Base-by-base conservation (phyloP, 1,284 basidiomycete species). In the Gastroboletus turbinatus region DNA sequence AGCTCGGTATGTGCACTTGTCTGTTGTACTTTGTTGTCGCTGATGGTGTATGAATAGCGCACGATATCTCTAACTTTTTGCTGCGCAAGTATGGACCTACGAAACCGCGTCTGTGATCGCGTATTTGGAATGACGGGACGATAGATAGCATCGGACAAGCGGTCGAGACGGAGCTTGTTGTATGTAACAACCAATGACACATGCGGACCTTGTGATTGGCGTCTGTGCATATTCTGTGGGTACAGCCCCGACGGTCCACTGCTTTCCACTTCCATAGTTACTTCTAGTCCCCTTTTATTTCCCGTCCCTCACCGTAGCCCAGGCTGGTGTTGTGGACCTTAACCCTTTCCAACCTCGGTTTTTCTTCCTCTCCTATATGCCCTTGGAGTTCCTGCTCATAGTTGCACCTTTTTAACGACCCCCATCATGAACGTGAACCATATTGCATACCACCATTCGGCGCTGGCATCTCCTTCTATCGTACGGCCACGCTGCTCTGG, bases 1-100 rank as follows among this genome's bases (percentile, higher is more conserved):
- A 74, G 39, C 65, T 80, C 16, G 78, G 78, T 79, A 35, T 17
- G 62, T 60, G 7, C 13, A 3, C 3, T 10, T 21, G 3, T 13
- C 3, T 25, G 11, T 10, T n/a, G 17, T 8, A 14, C 17, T 5
- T 30, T 30, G 10, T 49, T n/a, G 1, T 8, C 4, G 11, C 21
- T 55, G 39, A 64, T 6, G 8, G 14, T 3, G 13, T 29, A 29
- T 29, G 3, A 2, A 27, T n/a, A 69, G 70, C 68, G 8, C 54
- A 46, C n/a, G 61, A 70, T 19, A 30, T 69, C 40, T 69, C 70
- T 5, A 53, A 56, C 19, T 70, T 72, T 49, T 14, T 69, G 38
- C 44, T 65, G 50, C 43, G 40, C 36, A 54, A 45, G 30, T 53
- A 63, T 35, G 58, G 49, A 13, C n/a, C 49, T 19, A 21, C 10